These are phyloP conservation scores for Kazachstania viticola DNA, from an alignment of 805 yeast species.

Conservation along the genomic window DNA sequence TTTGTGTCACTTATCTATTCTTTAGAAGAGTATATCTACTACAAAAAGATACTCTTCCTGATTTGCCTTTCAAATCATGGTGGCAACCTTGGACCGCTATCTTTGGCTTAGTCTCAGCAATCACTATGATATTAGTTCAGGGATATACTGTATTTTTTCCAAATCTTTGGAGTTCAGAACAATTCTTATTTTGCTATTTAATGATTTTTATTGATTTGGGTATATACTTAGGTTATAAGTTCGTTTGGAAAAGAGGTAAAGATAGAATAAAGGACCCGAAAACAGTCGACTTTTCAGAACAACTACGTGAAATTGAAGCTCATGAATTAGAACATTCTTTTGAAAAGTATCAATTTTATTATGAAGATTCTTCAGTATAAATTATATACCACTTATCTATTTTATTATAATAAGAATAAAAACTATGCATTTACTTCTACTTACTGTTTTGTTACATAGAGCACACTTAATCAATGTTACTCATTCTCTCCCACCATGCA, in stretches of 20 bases:
- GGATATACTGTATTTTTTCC: slow-evolving; percentile 66
- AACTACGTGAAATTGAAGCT: slow-evolving; percentile 45
- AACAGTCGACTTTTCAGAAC: slow-evolving; percentile 44
- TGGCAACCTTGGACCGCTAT: slow-evolving; percentile 49
- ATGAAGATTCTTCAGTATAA: not conserved
- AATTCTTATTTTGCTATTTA: slow-evolving; percentile 59
- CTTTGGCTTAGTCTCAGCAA: slow-evolving; percentile 35
- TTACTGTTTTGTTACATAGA: no score
- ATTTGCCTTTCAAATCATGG: slow-evolving; percentile 41
- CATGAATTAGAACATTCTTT: slow-evolving; percentile 33
- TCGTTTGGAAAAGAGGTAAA: slow-evolving; percentile 30
- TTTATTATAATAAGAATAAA: no score
- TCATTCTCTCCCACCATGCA: slow-evolving; percentile 21
- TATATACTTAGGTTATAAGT: slow-evolving; percentile 42
- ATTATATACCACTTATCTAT: not conserved
- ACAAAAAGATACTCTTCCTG: slow-evolving; percentile 35
- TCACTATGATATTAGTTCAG: slow-evolving; percentile 43
- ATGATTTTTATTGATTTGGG: slow-evolving; percentile 50
- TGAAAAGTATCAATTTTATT: slow-evolving; percentile 12
- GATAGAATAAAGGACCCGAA: slow-evolving; percentile 34
- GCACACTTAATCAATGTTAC: no score
- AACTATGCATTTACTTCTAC: no score
- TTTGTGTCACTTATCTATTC: slow-evolving; percentile 46
- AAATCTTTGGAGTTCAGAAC: slow-evolving; percentile 49
- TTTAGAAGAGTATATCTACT: slow-evolving; percentile 48